phyloP scores from a whole-genome alignment of 129 eudicot genomes.

The Pittosporum tobira region DNA sequence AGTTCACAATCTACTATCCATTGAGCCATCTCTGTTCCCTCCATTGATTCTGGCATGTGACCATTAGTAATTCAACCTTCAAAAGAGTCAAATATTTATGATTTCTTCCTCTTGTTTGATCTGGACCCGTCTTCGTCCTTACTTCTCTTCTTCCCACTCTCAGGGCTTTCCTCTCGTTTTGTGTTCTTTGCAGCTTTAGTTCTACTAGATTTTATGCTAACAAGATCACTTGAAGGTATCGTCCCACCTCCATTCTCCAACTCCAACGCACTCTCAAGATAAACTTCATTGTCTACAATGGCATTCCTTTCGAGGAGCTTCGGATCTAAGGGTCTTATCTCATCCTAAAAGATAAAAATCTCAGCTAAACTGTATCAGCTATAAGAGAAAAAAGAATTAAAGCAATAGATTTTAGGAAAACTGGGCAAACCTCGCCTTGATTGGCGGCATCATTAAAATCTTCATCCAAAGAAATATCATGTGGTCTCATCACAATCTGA shows the following conservation, averaged over 20 bases:
- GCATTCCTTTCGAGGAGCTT: constrained; percentile 67
- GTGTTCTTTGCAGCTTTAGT: constrained; percentile 27
- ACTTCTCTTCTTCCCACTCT: constrained; percentile 46
- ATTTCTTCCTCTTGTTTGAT: constrained; percentile 69
- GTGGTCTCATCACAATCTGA: constrained; percentile 66
- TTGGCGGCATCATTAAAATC: constrained; percentile 81
- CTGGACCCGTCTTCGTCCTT: constrained; percentile 49
- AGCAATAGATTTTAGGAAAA: background rate
- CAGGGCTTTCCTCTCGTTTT: constrained; percentile 25
- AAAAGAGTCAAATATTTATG: background rate
- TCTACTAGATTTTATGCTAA: constrained; percentile 71
- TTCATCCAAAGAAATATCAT: constrained; percentile 57
- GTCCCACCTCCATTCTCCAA: constrained; percentile 55
- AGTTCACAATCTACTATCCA: no score
- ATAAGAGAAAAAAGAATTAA: no score
- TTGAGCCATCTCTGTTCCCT: no score
- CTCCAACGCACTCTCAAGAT: constrained; percentile 75
- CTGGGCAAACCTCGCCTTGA: constrained; percentile 59
- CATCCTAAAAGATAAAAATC: constrained; percentile 30
- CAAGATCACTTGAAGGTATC: constrained; percentile 43
- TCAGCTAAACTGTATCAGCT: no score
- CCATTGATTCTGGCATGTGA: background rate
- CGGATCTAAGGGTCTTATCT: constrained; percentile 60
- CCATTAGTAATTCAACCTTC: no score
- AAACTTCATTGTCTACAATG: constrained; percentile 59